Evolutionary conservation across 2,329 filamentous ascomycete species (phyloP), one percentile per base, ranked within the genome.

Genomic region (Ophiostoma montium): DNA sequence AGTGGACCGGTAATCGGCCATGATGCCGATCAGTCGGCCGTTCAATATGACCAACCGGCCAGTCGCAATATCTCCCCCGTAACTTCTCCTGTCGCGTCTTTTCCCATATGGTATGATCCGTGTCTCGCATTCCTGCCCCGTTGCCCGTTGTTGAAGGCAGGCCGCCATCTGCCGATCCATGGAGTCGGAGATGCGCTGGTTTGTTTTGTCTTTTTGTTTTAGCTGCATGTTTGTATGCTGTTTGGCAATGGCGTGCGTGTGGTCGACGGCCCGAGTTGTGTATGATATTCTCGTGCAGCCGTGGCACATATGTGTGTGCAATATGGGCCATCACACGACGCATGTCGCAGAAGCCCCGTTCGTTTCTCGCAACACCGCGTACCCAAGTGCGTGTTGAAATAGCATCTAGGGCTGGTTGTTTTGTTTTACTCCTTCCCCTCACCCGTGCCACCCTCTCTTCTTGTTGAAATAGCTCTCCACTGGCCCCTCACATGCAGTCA

Each of bases 321-420:
- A n/a, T n/a, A n/a, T n/a, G n/a, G n/a, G n/a, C n/a, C n/a, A n/a
- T n/a, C n/a, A n/a, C n/a, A n/a, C n/a, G n/a, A n/a, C n/a, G n/a
- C n/a, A n/a, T n/a, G n/a, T n/a, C n/a, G n/a, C n/a, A n/a, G n/a
- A n/a, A n/a, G n/a, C n/a, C n/a, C n/a, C n/a, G n/a, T n/a, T n/a
- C n/a, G n/a, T n/a, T 27, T 8, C 23, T 27, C 23, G 23, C 4
- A 27, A 8, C 35, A 27, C 23, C n/a, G 16, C 27, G 33, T 48
- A 35, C 49, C 27, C 27, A 47, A 16, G 49, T 49, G 46, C 47
- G 49, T 51, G 52, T 53, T 53, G 52, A 52, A 51, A 48, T 49
- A 48, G 52, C 49, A 53, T 38, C 47, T 27, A 13, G 35, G 45
- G 46, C 45, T 45, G 41, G 41, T 39, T 38, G 41, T 39, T 38